Percentiles rank a stretch among this genome's conserved stretches.
These are phyloP conservation scores for Rutstroemia sp. DNA, from an alignment of 2,329 filamentous ascomycete species.

Conservation along the genomic window DNA sequence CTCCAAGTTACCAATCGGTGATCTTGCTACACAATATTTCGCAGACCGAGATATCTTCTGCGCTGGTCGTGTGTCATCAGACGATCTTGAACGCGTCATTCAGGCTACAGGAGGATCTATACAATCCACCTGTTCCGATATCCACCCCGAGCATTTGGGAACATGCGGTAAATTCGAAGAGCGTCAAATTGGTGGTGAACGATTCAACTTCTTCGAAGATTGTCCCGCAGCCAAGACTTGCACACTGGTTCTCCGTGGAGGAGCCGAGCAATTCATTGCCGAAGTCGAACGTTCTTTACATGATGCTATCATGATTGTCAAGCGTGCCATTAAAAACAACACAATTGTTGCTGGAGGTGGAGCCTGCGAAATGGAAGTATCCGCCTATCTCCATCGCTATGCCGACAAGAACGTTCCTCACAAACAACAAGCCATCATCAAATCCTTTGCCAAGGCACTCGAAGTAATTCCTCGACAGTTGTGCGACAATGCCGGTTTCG, in stretches of 20 bases:
- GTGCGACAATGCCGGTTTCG: conserved; percentile 97
- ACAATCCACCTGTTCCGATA: conserved; percentile 96
- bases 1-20: conserved; percentile 94
- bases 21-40: conserved; percentile 96
- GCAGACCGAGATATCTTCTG: conserved; percentile 98
- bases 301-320: conserved; percentile 99
- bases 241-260: conserved; percentile 88
- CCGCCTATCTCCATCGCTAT: conserved; percentile 83
- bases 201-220: conserved; percentile 97
- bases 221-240: conserved; percentile 95
- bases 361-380: conserved; percentile 93
- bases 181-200: conserved; percentile 92
- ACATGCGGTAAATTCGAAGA: conserved; percentile 89
- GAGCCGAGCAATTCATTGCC: conserved; percentile 97
- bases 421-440: conserved; percentile 97
- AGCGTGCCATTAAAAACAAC: conserved; percentile 92
- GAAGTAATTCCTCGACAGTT: conserved; percentile 95
- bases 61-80: conserved; percentile 81
- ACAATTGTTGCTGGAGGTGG: conserved; percentile 93
- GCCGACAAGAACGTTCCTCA: conserved; percentile 87
- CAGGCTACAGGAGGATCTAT: conserved; percentile 87
- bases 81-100: conserved; percentile 93
- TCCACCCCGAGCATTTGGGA: conserved; percentile 80
- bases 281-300: conserved; percentile 96
- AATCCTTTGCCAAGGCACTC: conserved; percentile 93